Percentiles rank a stretch among this genome's conserved stretches.
These are phyloP conservation scores for Pyrenochaeta sp. DNA, from an alignment of 2,329 filamentous ascomycete species.

Conservation along the genomic window DNA sequence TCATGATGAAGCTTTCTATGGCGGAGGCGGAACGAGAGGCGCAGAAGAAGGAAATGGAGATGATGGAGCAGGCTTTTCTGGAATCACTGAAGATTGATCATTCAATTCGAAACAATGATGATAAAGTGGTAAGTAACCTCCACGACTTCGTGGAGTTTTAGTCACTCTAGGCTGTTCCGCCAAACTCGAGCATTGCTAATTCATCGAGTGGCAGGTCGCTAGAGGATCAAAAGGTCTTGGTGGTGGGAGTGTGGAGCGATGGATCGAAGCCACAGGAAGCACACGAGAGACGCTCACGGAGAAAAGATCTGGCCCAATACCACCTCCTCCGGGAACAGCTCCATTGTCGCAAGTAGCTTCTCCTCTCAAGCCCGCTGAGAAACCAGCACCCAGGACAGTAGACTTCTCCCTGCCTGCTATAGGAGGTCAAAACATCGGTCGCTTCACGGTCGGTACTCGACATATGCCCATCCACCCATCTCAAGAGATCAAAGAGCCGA, in stretches of 20 bases:
- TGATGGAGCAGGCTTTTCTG: conserved; percentile 12
- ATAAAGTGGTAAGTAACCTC: conserved; percentile 10
- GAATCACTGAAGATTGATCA: conserved; percentile 4
- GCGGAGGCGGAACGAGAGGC: conserved; percentile 10
- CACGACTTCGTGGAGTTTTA: background rate
- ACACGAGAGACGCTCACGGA: background rate
- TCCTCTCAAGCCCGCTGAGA: background rate
- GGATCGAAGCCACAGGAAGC: background rate
- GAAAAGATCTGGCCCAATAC: background rate
- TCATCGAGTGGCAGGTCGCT: background rate
- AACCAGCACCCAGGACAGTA: conserved; percentile 7
- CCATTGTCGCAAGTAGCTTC: background rate
- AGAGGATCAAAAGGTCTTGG: background rate
- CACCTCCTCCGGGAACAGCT: background rate
- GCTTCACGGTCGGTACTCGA: conserved; percentile 30
- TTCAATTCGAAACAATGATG: conserved; percentile 4
- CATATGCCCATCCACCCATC: conserved; percentile 32
- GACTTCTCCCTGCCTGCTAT: conserved; percentile 28
- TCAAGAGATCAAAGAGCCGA: conserved; percentile 23
- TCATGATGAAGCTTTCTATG: conserved; percentile 16
- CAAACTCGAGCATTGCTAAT: background rate
- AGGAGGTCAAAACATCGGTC: conserved; percentile 28
- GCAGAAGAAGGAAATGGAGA: conserved; percentile 17
- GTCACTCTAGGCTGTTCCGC: background rate
- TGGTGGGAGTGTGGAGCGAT: background rate